Base-by-base conservation (phyloP, 495 filamentous ascomycete species). In the Evernia prunastri region DNA sequence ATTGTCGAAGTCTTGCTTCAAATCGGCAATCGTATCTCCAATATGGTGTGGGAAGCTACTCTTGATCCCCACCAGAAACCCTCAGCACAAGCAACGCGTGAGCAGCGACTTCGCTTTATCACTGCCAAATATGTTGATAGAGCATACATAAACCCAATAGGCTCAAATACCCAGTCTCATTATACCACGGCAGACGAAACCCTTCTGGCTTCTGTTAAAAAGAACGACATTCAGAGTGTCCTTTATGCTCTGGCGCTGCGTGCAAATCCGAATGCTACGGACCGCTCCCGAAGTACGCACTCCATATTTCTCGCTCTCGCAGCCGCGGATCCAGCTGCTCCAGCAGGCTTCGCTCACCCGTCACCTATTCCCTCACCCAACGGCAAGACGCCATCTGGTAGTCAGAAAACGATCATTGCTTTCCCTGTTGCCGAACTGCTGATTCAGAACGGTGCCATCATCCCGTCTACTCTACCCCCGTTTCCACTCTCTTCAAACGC, bases 1-100 rank as follows among this genome's bases (percentile, higher is more conserved):
- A 91, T 96, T 62, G 86, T 97, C 63, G 95, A 97, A 69, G 84
- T 97, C n/a, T 83, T 99, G 17, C 80, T 96, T 61, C 87, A 91
- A 43, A 84, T 97, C 64, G 95, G 95, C 59, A 99, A 99, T 72
- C 84, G 91, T 33, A 85, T 96, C 31, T 94, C 91, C 66, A 99
- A 99, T 72, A 92, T 94, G 87, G 81, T 99, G 20, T 99, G 91
- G 88, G 94, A 99, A 76, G 89, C 91, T 31, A 92, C 76, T 58
- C 79, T 96, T 29, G 89, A 95, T 65, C 82, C 82, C 27, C 73
- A 77, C 29, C 72, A 80, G 39, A 96, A 94, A 69, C 93, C 91
- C 11, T 74, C 78, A 7, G 80, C 89, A 4, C 82, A 84, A 56
- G 89, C 95, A 13, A 92, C 87, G 5, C 84, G 94, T 33, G 94